Base-by-base conservation (phyloP, 345 rosid genomes). In the Lepidium aucheri region DNA sequence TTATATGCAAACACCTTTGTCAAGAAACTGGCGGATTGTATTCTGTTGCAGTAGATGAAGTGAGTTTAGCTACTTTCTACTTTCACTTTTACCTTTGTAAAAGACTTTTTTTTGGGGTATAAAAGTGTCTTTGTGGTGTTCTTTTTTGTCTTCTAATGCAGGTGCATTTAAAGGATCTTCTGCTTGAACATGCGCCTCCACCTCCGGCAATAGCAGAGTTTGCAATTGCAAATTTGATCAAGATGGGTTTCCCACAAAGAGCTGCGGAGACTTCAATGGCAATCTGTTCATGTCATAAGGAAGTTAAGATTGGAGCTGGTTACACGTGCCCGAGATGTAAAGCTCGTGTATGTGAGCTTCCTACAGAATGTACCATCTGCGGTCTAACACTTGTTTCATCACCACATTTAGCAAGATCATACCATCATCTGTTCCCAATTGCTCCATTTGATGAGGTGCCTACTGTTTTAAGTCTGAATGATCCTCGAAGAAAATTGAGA, bases 201-300 rank as follows among this genome's bases (percentile, higher is more conserved):
- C 96, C 99, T 72, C 97, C 96, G 1, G 93, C 91, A 34, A 86
- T 94, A 79, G 97, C 95, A 49, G 96, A 94, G 72, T 90, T 80
- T 76, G 97, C 96, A 30, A 67, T 81, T 20, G 79, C 99, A 41
- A 90, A 82, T 80, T 73, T 90, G 78, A 90, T 86, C 80, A 88
- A 85, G 76, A 88, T 88, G 96, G 97, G 96, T 64, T 90, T 94
- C 82, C 95, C 95, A 38, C 95, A 85, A 69, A 85, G 96, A 74
- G 91, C 84, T 5, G 89, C 89, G 8, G 91, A 90, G 75, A 78
- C 85, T 65, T 86, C 91, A 51, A 74, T 85, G 46, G 79, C 96
- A n/a, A 90, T 94, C 3, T 88, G 97, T 74, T 82, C 86, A 7
- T 86, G 97, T 78, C 98, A 93, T 73, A 90, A 85, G 68, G 98